Evolutionary conservation across 2,329 filamentous ascomycete genomes (phyloP).

Genomic region (Pseudogymnoascus sp.): DNA sequence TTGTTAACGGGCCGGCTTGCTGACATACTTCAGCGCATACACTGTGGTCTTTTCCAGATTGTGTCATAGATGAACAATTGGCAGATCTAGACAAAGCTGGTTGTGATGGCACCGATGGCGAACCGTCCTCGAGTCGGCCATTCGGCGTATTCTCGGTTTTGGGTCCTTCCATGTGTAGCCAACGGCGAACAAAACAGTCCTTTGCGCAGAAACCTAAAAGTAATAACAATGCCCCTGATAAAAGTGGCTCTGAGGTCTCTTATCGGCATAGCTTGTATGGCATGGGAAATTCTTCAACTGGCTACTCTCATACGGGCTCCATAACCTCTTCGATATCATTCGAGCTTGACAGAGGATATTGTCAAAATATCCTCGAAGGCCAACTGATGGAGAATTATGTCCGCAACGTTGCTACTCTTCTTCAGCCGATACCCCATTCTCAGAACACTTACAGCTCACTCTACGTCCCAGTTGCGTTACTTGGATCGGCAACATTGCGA

Average conservation of each 20-base stretch:
- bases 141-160: background rate
- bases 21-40: background rate
- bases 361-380: background rate
- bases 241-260: background rate
- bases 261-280: background rate
- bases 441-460: background rate
- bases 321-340: background rate
- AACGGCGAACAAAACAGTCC: background rate
- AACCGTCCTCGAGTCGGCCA: background rate
- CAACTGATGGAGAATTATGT: background rate
- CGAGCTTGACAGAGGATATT: background rate
- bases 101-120: background rate
- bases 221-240: background rate
- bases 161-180: background rate
- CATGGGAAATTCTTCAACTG: background rate
- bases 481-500: background rate
- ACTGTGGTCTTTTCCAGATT: background rate
- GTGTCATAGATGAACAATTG: background rate
- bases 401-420: background rate
- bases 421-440: background rate
- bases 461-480: background rate
- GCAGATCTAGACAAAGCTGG: background rate
- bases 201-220: background rate
- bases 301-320: background rate
- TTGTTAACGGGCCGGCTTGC: background rate